Conservation (phyloP, 768 basidiomycete species). For the Russula griseocarnosa region DNA sequence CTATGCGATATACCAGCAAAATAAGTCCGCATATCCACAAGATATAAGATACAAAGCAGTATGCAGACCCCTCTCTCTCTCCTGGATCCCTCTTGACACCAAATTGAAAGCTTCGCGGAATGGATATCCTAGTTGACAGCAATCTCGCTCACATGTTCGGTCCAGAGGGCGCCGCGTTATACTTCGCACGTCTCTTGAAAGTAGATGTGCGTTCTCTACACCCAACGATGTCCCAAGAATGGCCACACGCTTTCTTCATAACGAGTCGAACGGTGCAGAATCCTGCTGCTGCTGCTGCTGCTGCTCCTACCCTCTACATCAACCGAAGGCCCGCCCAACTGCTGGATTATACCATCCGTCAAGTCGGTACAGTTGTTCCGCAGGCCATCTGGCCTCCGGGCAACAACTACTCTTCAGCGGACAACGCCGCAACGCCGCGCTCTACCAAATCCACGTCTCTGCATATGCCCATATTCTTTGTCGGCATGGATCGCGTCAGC, state of each 20-base stretch:
- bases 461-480: constrained; percentile 19
- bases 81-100: not conserved
- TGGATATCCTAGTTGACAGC: constrained; percentile 10
- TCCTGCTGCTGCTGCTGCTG: too few relatives aligned
- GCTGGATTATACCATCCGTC: constrained; percentile 3
- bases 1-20: too few relatives aligned
- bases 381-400: constrained; percentile 16
- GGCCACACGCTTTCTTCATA: constrained; percentile 13
- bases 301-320: not conserved
- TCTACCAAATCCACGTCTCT: not conserved
- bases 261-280: not conserved
- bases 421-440: not conserved
- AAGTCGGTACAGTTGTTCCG: constrained; percentile 9
- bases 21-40: not conserved
- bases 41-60: not conserved
- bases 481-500: not conserved
- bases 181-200: constrained; percentile 8
- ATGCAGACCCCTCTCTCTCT: not conserved
- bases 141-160: constrained; percentile 13
- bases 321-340: not conserved
- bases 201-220: not conserved
- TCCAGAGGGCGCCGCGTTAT: not conserved
- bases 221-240: not conserved
- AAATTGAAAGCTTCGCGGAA: not conserved
- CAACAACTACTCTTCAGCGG: not conserved